Percentiles rank a stretch among this genome's conserved stretches.
These are phyloP conservation scores for Neoarthrinium moseri DNA, from an alignment of 2,329 filamentous ascomycete genomes.

Conservation along the genomic window DNA sequence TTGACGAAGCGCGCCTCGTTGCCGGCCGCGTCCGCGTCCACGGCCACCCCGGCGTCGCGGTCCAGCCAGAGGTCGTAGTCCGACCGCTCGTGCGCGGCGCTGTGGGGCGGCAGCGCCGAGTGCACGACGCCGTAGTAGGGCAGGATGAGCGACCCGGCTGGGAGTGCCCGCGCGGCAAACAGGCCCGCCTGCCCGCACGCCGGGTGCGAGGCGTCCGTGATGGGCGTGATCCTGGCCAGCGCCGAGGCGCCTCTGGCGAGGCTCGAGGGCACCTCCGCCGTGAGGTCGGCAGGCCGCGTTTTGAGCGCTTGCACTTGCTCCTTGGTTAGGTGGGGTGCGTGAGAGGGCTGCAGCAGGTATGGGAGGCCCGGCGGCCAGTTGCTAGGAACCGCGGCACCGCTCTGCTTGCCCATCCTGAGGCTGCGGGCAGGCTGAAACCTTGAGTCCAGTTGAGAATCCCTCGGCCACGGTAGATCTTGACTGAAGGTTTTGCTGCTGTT, in stretches of 20 bases:
- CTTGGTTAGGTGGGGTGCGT: constrained; percentile 44
- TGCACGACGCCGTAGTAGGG: constrained; percentile 63
- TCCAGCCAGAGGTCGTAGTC: constrained; percentile 68
- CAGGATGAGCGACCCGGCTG: constrained; percentile 56
- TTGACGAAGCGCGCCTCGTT: constrained; percentile 69
- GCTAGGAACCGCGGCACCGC: constrained; percentile 35
- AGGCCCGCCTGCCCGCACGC: constrained; percentile 59
- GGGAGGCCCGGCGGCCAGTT: constrained; percentile 57
- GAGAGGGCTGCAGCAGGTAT: constrained; percentile 51
- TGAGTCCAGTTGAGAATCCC: too few relatives aligned
- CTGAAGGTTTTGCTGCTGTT: too few relatives aligned
- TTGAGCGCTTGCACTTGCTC: constrained; percentile 39
- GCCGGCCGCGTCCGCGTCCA: constrained; percentile 57
- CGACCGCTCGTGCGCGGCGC: constrained; percentile 37
- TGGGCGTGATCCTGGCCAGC: constrained; percentile 54
- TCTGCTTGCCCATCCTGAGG: constrained; percentile 25
- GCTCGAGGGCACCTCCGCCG: constrained; percentile 30
- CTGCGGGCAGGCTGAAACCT: too few relatives aligned
- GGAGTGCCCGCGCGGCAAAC: constrained; percentile 54
- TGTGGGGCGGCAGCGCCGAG: constrained; percentile 30
- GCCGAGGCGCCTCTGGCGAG: constrained; percentile 42
- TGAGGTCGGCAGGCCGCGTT: constrained; percentile 26
- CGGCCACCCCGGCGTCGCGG: constrained; percentile 52
- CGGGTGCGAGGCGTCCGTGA: constrained; percentile 51
- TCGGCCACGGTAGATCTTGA: too few relatives aligned